Evolutionary conservation across 2,329 filamentous ascomycete genomes (phyloP), one percentile per base, ranked within the genome.

Genomic region (Talaromyces pinophilus): DNA sequence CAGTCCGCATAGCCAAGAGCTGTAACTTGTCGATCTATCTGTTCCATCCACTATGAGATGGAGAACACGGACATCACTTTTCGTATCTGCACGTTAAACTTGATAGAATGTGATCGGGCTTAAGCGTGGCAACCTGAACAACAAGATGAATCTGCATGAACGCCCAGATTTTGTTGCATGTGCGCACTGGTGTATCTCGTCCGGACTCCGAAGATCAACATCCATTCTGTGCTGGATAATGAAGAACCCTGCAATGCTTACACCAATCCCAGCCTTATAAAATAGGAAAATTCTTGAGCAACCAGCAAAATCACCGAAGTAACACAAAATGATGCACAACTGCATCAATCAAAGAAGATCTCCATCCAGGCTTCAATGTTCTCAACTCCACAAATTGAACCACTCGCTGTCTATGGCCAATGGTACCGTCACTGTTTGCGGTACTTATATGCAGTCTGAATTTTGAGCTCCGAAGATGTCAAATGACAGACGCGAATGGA

Each of bases 41-140:
- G 55, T 42, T 59, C 55, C 28, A 13, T 15, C 28, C 33, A 42
- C 13, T 25, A 38, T 25, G 48, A 28, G 48, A 52, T 52, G 48
- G 35, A 28, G 2, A 40, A 38, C 3, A 30, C 38, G 57, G 44
- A 22, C 13, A 59, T 59, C 57, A 30, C 22, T 30, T 38, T 30
- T 59, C 38, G 35, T 42, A 59, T 59, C 57, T 59, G 57, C 48
- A 52, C 13, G 15, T 38, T 40, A 17, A 42, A 35, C 22, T 59
- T 59, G 19, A 19, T 38, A 8, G 13, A 15, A 5, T 11, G 35
- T 15, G n/a, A 7, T 19, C 28, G n/a, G 17, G 28, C 28, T 55
- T 3, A 19, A 38, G 17, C 28, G 10, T 55, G 52, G 52, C 30
- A 5, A 55, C 52, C 30, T 38, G 25, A 30, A 19, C 8, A 52